phyloP scores from a whole-genome alignment of 78 protist species.

The Neovahlkampfia damariscottae region DNA sequence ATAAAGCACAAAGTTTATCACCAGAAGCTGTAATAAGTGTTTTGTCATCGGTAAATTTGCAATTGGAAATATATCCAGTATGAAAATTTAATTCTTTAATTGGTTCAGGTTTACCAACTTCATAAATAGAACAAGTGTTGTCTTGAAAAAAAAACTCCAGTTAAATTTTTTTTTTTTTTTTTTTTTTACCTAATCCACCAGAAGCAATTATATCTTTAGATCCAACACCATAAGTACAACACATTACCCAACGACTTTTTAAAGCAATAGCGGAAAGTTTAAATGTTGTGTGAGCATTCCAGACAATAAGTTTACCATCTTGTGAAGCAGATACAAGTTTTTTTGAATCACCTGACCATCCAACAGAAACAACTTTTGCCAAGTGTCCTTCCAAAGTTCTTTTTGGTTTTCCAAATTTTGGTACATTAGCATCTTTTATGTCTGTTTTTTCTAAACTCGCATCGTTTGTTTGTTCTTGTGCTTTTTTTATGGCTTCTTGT shows the following conservation, averaged over 20 bases:
- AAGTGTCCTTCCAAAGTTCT: constrained; percentile 78
- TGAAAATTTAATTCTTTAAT: constrained; percentile 60
- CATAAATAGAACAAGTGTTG: constrained; percentile 51
- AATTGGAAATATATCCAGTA: constrained; percentile 86
- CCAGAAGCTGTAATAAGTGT: constrained; percentile 73
- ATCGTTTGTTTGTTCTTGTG: neutral
- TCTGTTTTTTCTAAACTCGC: neutral
- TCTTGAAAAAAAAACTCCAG: too few species aligned
- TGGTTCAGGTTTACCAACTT: constrained; percentile 34
- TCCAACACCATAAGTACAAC: constrained; percentile 89
- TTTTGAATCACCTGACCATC: constrained; percentile 72
- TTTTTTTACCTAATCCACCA: constrained; percentile 96
- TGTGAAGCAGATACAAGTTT: constrained; percentile 85
- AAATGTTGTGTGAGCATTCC: constrained; percentile 74
- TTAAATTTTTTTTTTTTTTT: too few species aligned
- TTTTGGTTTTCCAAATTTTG: neutral
- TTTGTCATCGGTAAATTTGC: constrained; percentile 68
- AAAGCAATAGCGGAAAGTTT: constrained; percentile 77
- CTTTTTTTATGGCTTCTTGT: neutral
- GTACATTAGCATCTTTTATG: neutral
- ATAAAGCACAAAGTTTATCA: constrained; percentile 75
- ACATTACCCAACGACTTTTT: constrained; percentile 88
- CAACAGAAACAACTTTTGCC: constrained; percentile 85
- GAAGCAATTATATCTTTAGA: constrained; percentile 73
- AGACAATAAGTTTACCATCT: constrained; percentile 87